Evolutionary conservation across 169 alveolate genomes (phyloP), one percentile per base, ranked within the genome.

Genomic region (Plasmodium cynomolgi): DNA sequence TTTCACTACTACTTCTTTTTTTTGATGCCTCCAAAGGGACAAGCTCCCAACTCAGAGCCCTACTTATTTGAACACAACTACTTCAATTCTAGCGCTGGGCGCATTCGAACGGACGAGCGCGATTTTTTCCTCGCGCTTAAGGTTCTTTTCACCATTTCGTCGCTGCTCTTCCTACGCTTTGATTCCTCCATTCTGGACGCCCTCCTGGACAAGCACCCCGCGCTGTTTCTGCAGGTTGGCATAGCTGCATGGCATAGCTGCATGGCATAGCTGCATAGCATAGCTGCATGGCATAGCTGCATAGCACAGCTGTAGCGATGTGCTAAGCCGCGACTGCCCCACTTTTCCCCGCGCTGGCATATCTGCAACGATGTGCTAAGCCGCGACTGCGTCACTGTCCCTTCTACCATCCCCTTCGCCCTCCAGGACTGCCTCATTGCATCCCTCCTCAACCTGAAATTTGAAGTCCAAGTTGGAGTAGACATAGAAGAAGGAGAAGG

Each of bases 81-180:
- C 58, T 91, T 39, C 77, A 91, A 73, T 82, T 23, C 62, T 72
- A 44, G 56, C 58, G 75, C 73, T 58, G 84, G 79, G 20, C 31
- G 26, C 3, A 81, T 91, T 9, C 29, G 75, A 71, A 81, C 58
- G 54, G 33, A 91, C 29, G 56, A 41, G 39, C 68, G 58, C 4
- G 77, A 17, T 15, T 91, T 82, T 91, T 81, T 91, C 41, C 85
- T 83, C 15, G 50, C 92, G 23, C 23, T 91, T 34, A 91, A 82
- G 37, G 56, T 91, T 26, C 56, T 91, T 11, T 58, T 91, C 56
- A 23, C 86, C 39, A 83, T 91, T 50, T 81, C 95, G 3, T 71
- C 95, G 11, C 23, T 91, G n/a, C 83, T 91, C 31, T 91, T 91
- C 75, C 50, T 82, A 31, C 37, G 95, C 54, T 91, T 91, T 58